phyloP scores from a whole-genome alignment of 2,329 filamentous ascomycete genomes.

The Pseudogymnoascus pannorum region DNA sequence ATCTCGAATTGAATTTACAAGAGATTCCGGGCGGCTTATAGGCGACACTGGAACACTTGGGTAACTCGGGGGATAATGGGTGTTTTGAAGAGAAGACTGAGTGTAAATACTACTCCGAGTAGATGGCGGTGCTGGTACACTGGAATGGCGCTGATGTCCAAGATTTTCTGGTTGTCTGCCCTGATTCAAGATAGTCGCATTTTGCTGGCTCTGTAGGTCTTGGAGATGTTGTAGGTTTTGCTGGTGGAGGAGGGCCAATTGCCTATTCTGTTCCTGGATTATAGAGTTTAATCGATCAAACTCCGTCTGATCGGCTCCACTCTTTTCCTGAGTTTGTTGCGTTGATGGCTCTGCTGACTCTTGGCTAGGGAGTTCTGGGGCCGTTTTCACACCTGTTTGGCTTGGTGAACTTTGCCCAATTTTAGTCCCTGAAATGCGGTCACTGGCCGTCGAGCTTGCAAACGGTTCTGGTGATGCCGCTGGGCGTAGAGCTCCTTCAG shows the following conservation, averaged over 20 bases:
- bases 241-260: background rate
- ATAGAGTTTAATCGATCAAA: background rate
- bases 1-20: background rate
- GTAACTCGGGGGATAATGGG: background rate
- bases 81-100: background rate
- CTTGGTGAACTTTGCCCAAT: too few relatives aligned
- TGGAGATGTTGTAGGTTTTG: background rate
- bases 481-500: background rate
- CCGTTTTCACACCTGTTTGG: too few relatives aligned
- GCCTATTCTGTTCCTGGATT: background rate
- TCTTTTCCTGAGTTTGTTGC: background rate
- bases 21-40: background rate
- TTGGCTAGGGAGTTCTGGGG: too few relatives aligned
- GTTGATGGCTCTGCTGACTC: background rate
- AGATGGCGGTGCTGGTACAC: background rate
- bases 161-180: background rate
- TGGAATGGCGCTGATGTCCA: background rate
- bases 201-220: background rate
- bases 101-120: background rate
- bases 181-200: background rate
- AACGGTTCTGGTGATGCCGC: background rate
- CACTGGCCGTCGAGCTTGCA: too few relatives aligned
- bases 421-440: too few relatives aligned
- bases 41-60: background rate
- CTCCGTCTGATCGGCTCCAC: background rate